Evolutionary conservation across 2,329 filamentous ascomycete genomes (phyloP).

Genomic region (Beauveria asiatica): DNA sequence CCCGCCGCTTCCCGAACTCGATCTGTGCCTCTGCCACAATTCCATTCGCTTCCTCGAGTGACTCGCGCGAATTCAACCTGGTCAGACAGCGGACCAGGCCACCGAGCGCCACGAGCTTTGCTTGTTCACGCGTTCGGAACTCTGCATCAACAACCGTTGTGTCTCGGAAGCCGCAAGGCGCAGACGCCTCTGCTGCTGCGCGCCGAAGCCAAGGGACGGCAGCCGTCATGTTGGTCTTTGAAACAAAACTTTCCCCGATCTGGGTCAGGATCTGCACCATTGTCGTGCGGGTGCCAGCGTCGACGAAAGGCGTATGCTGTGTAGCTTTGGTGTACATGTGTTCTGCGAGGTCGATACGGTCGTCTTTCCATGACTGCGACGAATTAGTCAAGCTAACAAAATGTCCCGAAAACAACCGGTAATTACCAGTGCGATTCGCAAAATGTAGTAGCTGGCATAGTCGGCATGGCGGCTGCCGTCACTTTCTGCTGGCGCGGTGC

Average conservation of each 20-base stretch:
- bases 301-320: background rate
- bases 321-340: conserved; percentile 59
- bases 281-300: background rate
- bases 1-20: background rate
- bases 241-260: background rate
- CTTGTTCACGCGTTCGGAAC: background rate
- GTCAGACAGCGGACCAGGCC: background rate
- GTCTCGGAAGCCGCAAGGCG: background rate
- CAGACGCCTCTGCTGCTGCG: background rate
- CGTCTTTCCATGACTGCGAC: conserved; percentile 62
- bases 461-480: background rate
- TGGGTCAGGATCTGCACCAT: background rate
- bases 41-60: background rate
- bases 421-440: conserved; percentile 59
- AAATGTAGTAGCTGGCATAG: background rate
- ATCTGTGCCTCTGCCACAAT: background rate
- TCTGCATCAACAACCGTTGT: background rate
- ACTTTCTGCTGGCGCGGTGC: background rate
- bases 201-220: background rate
- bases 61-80: background rate
- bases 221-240: background rate
- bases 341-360: conserved; percentile 66
- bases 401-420: background rate
- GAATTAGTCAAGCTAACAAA: background rate
- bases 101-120: background rate